phyloP scores from a whole-genome alignment of 495 filamentous ascomycete species.

The Aspergillus hancockii region DNA sequence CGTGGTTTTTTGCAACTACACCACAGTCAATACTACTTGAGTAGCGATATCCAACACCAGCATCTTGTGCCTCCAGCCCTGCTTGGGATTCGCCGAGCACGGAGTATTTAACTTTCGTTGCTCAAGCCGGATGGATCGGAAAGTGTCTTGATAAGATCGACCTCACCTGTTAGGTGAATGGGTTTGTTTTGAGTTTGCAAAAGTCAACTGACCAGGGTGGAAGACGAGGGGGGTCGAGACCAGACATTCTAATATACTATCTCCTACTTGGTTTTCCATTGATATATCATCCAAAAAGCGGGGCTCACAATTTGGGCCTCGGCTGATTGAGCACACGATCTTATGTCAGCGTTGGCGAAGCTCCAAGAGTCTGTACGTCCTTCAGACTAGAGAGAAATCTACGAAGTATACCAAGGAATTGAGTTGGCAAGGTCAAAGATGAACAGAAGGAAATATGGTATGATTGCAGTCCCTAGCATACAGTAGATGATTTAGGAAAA shows the following conservation, averaged over 20 bases:
- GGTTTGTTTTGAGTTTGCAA: background rate
- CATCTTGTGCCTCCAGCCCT: background rate
- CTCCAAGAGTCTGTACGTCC: no score
- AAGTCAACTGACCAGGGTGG: background rate
- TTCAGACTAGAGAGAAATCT: no score
- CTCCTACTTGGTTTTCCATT: background rate
- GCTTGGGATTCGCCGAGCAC: background rate
- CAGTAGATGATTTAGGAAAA: conserved; percentile 42
- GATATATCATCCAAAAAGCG: conserved; percentile 9
- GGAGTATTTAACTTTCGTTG: background rate
- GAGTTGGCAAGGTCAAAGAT: conserved; percentile 9
- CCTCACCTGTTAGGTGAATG: background rate
- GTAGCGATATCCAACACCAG: background rate
- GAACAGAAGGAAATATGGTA: conserved; percentile 40
- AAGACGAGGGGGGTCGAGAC: background rate
- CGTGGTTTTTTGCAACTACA: background rate
- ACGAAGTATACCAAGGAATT: background rate
- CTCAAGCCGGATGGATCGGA: background rate
- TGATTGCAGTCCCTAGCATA: conserved; percentile 48
- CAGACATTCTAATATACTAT: background rate
- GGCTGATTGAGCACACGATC: conserved; percentile 18
- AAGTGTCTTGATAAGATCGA: background rate
- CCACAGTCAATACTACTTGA: background rate
- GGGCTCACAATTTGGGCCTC: conserved; percentile 26
- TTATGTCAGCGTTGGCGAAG: conserved; percentile 30